Percentiles rank a stretch among this genome's conserved stretches.
phyloP scores from a whole-genome alignment of 1,284 basidiomycete genomes.

The Ustilago xerochloae region DNA sequence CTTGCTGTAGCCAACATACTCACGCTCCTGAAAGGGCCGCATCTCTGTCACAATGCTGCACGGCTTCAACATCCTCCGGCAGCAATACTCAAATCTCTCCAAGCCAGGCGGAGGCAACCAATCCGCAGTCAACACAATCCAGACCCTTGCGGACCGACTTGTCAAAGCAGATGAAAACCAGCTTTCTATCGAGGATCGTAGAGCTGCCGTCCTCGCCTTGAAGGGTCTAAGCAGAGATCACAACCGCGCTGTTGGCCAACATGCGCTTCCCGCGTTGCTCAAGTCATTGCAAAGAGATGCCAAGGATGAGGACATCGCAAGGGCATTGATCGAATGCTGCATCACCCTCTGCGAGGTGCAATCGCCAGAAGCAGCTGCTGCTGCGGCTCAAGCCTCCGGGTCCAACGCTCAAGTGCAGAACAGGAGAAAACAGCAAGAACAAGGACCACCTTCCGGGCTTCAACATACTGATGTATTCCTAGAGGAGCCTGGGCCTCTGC shows the following conservation, averaged over 20 bases:
- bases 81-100: conserved; percentile 64
- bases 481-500: conserved; percentile 77
- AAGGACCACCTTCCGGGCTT: conserved; percentile 74
- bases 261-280: conserved; percentile 57
- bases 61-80: conserved; percentile 64
- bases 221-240: conserved; percentile 92
- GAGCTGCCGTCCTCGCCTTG: conserved; percentile 88
- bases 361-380: conserved; percentile 10
- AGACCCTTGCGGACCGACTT: conserved; percentile 86
- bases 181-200: conserved; percentile 75
- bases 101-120: conserved; percentile 71
- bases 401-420: conserved; percentile 16
- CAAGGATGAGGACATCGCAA: conserved; percentile 58
- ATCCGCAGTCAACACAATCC: conserved; percentile 84
- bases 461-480: conserved; percentile 80
- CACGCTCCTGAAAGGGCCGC: neutral
- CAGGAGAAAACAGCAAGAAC: conserved; percentile 36
- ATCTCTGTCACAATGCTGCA: conserved; percentile 57
- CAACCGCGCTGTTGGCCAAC: conserved; percentile 72
- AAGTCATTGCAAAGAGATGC: conserved; percentile 49
- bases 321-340: conserved; percentile 56
- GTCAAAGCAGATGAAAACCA: conserved; percentile 35
- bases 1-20: too few relatives aligned
- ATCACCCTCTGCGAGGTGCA: conserved; percentile 58
- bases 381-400: neutral